These are phyloP conservation scores for Linnemannia hyalina DNA, from an alignment of 192 early-diverging fungal genomes.

Conservation along the genomic window DNA sequence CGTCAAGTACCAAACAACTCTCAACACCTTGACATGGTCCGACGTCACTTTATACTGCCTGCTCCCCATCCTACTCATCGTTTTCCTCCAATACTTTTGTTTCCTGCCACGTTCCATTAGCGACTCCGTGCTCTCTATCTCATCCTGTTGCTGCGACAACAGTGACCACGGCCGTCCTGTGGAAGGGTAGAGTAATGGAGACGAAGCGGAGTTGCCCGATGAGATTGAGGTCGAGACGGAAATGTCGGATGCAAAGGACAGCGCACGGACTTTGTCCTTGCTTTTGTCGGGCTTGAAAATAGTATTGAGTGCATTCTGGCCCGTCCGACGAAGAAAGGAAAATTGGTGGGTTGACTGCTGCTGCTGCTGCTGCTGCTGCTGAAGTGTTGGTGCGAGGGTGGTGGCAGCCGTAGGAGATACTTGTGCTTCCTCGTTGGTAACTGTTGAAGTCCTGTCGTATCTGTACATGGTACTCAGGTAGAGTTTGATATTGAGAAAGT, in stretches of 20 bases:
- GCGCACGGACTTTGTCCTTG: neutral
- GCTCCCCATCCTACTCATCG: neutral
- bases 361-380: neutral
- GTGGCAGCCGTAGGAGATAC: neutral
- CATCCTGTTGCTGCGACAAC: neutral
- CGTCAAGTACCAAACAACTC: conserved; percentile 6
- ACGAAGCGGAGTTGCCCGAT: neutral
- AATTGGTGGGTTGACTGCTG: neutral
- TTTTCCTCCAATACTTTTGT: neutral
- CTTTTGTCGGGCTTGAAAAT: neutral
- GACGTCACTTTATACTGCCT: neutral
- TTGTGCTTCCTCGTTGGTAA: neutral
- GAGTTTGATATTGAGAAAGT: too few species aligned
- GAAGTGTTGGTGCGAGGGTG: neutral
- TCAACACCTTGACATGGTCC: neutral
- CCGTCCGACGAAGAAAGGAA: neutral
- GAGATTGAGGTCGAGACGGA: neutral
- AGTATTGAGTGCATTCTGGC: neutral
- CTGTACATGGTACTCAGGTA: neutral
- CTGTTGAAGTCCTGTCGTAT: neutral
- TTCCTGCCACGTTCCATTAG: neutral
- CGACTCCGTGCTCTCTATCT: neutral
- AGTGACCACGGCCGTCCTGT: neutral
- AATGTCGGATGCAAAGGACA: conserved; percentile 5
- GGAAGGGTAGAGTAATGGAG: neutral